Base-by-base conservation (phyloP, 129 eudicot genomes). In the Helichrysum umbraculigerum region DNA sequence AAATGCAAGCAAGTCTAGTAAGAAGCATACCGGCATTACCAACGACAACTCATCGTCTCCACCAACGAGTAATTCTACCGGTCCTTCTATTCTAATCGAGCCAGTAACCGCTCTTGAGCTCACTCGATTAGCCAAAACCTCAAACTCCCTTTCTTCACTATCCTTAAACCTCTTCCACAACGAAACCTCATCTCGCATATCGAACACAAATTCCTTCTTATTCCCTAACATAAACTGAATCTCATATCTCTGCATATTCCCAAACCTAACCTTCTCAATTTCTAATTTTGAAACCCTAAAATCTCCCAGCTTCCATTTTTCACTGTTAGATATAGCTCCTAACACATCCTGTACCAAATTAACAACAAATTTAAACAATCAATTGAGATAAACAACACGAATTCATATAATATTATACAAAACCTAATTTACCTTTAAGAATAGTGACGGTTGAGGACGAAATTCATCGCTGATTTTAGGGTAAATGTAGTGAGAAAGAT, bases 401-500 rank as follows among this genome's bases (percentile, higher is more conserved):
- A 57, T 42, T 20, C 44, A 33, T 35, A 56, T 41, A 11, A 66
- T 14, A n/a, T 32, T 14, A n/a, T 30, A 39, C 4, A 39, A 66
- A 7, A 11, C 28, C 3, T 22, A 17, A 57, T 50, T 32, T 79
- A 88, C 92, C 92, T 83, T 75, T 22, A 88, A 59, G 81, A 88
- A 85, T 0, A 81, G 51, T 15, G 90, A 88, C 19, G 91, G 87
- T 68, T 86, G 75, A n/a, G 88, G 87, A 47, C 83, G 87, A 71
- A 76, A 58, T 44, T 78, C 85, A 72, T 84, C 71, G 84, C 82
- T 66, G 74, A 82, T 51, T 76, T 68, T 86, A 28, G 97, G 97
- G 81, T 72, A 84, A 72, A 91, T 79, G 82, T 80, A 88, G 79
- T 86, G 91, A 4, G 97, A 91, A 68, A 91, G 78, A 72, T 91